Conservation (phyloP, 352 stramenopile genomes). For the Phytophthora nicotianae region DNA sequence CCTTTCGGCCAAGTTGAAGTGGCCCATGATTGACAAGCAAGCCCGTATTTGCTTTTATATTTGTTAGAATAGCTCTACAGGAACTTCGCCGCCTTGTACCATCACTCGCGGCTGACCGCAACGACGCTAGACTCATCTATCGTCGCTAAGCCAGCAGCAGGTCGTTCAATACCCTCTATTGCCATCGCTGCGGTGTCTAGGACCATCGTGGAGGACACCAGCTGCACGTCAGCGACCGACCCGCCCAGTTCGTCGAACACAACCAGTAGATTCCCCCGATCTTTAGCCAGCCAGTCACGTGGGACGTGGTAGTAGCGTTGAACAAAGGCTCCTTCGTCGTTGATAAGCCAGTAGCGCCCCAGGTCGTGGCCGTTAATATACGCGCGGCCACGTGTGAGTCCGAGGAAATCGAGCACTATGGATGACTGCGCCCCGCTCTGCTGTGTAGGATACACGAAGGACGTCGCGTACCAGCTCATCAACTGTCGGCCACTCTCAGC, state of each 20-base stretch:
- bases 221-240: slow-evolving; percentile 42
- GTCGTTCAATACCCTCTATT: not conserved
- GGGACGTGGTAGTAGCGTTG: slow-evolving; percentile 77
- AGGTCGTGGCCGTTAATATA: slow-evolving; percentile 74
- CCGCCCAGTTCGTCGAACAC: slow-evolving; percentile 73
- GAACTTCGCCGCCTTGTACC: not conserved
- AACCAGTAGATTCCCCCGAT: slow-evolving; percentile 52
- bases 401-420: slow-evolving; percentile 62
- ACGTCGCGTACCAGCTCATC: slow-evolving; percentile 64
- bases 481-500: slow-evolving; percentile 21
- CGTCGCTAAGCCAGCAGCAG: not conserved
- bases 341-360: slow-evolving; percentile 73
- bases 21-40: slow-evolving; percentile 10
- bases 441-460: slow-evolving; percentile 37
- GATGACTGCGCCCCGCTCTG: slow-evolving; percentile 37
- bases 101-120: slow-evolving; percentile 19
- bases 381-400: slow-evolving; percentile 59
- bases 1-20: slow-evolving; percentile 19
- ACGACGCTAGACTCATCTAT: slow-evolving; percentile 7
- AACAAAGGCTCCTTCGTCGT: slow-evolving; percentile 53
- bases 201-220: slow-evolving; percentile 64
- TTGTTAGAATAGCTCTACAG: slow-evolving; percentile 15
- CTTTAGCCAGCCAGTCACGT: slow-evolving; percentile 52
- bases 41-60: slow-evolving; percentile 18
- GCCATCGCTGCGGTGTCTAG: slow-evolving; percentile 17